These are phyloP conservation scores for Caryopteris hybrid DNA, from an alignment of 305 asterid genomes.

Conservation along the genomic window DNA sequence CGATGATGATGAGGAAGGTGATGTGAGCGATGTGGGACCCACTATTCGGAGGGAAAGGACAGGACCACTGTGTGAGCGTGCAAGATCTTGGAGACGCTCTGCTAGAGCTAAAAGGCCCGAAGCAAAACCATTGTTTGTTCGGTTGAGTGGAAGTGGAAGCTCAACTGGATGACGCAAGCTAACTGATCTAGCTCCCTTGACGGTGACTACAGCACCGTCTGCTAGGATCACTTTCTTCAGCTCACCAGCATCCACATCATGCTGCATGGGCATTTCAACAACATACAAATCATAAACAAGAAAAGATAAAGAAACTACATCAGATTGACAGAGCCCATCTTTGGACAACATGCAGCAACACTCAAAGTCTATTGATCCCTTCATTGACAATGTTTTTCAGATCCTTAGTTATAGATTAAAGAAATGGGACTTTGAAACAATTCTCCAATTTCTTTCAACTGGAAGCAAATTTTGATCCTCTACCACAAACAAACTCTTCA, in stretches of 20 bases:
- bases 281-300: too few relatives aligned
- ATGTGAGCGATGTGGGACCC: constrained; percentile 78
- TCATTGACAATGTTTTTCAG: too few relatives aligned
- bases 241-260: constrained; percentile 95
- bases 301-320: too few relatives aligned
- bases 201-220: constrained; percentile 90
- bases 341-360: too few relatives aligned
- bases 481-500: too few relatives aligned
- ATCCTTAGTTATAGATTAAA: too few relatives aligned
- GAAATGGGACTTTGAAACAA: too few relatives aligned
- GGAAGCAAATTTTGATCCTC: too few relatives aligned
- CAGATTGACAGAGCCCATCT: too few relatives aligned
- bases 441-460: too few relatives aligned
- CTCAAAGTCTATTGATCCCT: too few relatives aligned
- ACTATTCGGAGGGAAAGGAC: constrained; percentile 71
- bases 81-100: constrained; percentile 61
- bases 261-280: constrained; percentile 52
- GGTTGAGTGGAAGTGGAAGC: constrained; percentile 82
- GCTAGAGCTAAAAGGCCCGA: constrained; percentile 76
- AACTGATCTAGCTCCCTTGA: constrained; percentile 96
- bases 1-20: constrained; percentile 61
- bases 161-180: constrained; percentile 80
- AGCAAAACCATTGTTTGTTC: constrained; percentile 51
- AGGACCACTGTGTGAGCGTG: constrained; percentile 42
- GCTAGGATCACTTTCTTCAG: constrained; percentile 79